A percentile compares a stretch with the other conserved stretches of the same genome.
These are phyloP conservation scores for Pichia eremophila DNA, from an alignment of 805 yeast species.

Conservation along the genomic window DNA sequence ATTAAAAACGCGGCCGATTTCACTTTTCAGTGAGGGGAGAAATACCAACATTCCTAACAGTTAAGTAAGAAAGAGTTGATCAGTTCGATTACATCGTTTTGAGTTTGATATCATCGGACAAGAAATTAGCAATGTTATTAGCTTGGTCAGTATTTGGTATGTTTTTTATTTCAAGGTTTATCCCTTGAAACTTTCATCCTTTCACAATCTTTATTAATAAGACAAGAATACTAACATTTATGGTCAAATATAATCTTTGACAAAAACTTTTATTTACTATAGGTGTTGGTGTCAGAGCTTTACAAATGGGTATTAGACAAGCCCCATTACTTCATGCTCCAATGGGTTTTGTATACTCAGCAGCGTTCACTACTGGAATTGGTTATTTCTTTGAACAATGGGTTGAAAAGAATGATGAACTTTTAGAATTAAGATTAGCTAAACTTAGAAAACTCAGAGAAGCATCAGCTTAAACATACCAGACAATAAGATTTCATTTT, in stretches of 20 bases:
- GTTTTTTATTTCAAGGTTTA: slow-evolving; percentile 5
- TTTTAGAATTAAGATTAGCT: slow-evolving; percentile 29
- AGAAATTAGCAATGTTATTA: slow-evolving; percentile 15
- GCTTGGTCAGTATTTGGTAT: slow-evolving; percentile 33
- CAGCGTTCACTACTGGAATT: slow-evolving; percentile 34
- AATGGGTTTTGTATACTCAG: slow-evolving; percentile 33
- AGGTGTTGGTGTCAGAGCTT: slow-evolving; percentile 36
- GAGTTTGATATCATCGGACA: neutral
- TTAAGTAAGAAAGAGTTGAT: too few relatives aligned
- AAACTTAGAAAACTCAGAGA: slow-evolving; percentile 31
- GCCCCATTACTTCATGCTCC: slow-evolving; percentile 30
- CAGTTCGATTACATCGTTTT: neutral
- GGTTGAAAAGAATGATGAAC: slow-evolving; percentile 30
- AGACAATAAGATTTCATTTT: neutral
- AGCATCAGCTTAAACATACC: slow-evolving; percentile 10
- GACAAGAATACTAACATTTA: neutral
- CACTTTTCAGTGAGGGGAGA: neutral
- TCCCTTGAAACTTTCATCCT: too few relatives aligned
- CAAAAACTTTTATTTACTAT: neutral
- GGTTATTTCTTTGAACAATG: slow-evolving; percentile 32
- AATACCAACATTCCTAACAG: too few relatives aligned
- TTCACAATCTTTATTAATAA: neutral
- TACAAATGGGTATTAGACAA: slow-evolving; percentile 35
- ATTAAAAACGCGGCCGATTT: neutral
- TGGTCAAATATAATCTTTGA: neutral